Evolutionary conservation across 768 basidiomycete species (phyloP).

Genomic region (Tricholoma sp.): DNA sequence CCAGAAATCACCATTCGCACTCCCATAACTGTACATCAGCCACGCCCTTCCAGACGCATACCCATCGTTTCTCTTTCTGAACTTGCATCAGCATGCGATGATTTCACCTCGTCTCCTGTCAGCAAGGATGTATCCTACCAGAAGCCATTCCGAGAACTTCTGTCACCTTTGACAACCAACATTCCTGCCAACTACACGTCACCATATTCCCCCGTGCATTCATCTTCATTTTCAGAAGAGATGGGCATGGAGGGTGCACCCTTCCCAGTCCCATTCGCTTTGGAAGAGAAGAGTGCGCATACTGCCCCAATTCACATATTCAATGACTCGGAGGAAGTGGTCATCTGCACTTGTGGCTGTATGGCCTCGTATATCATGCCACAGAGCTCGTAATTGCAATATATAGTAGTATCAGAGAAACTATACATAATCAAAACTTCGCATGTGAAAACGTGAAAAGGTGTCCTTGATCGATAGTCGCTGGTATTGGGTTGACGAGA

Average conservation of each 20-base stretch:
- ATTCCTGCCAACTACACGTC: constrained; percentile 14
- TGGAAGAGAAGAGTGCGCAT: not conserved
- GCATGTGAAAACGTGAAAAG: not conserved
- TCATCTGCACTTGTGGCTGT: constrained; percentile 19
- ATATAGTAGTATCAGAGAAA: not conserved
- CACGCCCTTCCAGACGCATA: constrained; percentile 40
- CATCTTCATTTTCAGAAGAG: constrained; percentile 2
- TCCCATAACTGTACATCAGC: constrained; percentile 37
- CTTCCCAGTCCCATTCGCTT: not conserved
- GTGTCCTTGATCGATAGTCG: not conserved
- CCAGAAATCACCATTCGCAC: constrained; percentile 15
- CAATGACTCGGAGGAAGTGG: constrained; percentile 3
- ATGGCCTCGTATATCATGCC: not conserved
- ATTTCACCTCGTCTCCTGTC: constrained; percentile 4
- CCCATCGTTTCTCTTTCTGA: constrained; percentile 39
- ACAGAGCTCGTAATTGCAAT: not conserved
- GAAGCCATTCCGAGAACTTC: constrained; percentile 3
- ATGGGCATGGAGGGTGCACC: not conserved
- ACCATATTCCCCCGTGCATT: constrained; percentile 12
- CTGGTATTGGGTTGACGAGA: not conserved
- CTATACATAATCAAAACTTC: not conserved
- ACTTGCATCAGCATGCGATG: constrained; percentile 36
- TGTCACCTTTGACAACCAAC: constrained; percentile 16
- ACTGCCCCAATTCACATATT: constrained; percentile 3
- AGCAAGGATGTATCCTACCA: not conserved